phyloP scores from a whole-genome alignment of 805 yeast genomes.

The Zygoascus flipseniorum region DNA sequence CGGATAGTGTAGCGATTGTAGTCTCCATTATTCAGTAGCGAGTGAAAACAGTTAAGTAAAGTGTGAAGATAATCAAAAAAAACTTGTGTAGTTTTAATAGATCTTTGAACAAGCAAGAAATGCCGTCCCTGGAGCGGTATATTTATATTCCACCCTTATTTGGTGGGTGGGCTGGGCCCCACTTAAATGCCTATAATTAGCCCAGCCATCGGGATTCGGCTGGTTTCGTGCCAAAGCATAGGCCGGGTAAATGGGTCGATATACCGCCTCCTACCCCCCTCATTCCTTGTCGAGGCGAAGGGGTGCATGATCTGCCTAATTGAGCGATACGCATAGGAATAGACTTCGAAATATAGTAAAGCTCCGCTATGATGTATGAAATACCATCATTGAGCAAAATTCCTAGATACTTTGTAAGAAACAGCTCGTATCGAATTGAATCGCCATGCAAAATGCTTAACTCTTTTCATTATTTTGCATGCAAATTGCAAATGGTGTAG shows the following conservation, averaged over 20 bases:
- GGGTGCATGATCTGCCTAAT: not conserved
- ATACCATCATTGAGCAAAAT: too few species aligned
- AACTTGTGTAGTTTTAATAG: too few species aligned
- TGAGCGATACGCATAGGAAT: not conserved
- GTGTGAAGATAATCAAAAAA: too few species aligned
- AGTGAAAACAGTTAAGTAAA: too few species aligned
- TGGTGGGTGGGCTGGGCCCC: not conserved
- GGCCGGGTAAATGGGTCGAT: not conserved
- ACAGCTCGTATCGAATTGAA: too few species aligned
- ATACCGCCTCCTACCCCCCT: not conserved
- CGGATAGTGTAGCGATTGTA: not conserved
- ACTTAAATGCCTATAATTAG: not conserved
- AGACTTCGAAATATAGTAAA: not conserved
- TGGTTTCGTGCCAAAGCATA: not conserved
- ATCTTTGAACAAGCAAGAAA: too few species aligned
- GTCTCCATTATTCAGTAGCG: not conserved
- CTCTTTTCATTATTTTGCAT: too few species aligned
- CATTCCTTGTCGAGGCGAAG: not conserved
- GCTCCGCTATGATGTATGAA: not conserved
- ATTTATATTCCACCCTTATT: not conserved
- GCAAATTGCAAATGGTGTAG: too few species aligned
- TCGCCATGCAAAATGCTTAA: too few species aligned
- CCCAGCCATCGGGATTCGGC: not conserved
- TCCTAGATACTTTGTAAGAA: too few species aligned
- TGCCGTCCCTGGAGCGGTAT: not conserved